Base-by-base conservation (phyloP, 139 green algal genomes). In the Chlamydomonas applanata region DNA sequence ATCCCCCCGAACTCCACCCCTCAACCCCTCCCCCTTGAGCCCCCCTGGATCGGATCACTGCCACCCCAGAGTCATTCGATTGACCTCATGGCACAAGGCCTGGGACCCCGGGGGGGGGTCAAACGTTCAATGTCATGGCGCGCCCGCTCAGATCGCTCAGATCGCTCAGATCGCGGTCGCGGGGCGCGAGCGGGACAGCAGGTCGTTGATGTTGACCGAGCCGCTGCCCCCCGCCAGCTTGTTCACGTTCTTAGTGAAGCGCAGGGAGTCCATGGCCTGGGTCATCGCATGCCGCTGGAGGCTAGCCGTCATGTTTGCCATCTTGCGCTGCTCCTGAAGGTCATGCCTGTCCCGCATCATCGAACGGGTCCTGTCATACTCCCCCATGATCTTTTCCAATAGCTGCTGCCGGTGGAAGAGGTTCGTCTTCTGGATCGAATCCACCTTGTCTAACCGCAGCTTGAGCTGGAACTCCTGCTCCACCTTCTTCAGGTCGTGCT, bases 221-320 rank as follows among this genome's bases (percentile, higher is more conserved):
- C 76, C 76, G 22, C 44, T 44, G 49, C 24, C 5, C 0, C n/a
- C 35, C 5, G 79, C 49, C 25, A 86, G 45, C 76, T 75, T 77
- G 30, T 79, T 72, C 19, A 87, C 63, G 74, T 78, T 77, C 62
- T 89, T 83, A 25, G 69, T 79, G 35, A 56, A 75, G 56, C 81
- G 81, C 67, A 91, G 73, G 20, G 68, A 54, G 27, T 89, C 86
- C 82, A 89, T 89, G 5, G 77, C 76, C 70, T 72, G 30, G 46
- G 59, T 27, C 34, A 93, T 82, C 61, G 81, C 73, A 74, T 95
- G 87, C 34, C 90, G 82, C 78, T 93, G 78, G 65, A 96, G 81
- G 68, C 66, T 82, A 17, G 89, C 85, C 16, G 80, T 54, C 89
- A 95, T 93, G 83, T 96, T 96, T 65, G 91, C 88, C 40, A 85